phyloP scores from a whole-genome alignment of 306 rosid genomes.

The Pyrus pyrifolia region DNA sequence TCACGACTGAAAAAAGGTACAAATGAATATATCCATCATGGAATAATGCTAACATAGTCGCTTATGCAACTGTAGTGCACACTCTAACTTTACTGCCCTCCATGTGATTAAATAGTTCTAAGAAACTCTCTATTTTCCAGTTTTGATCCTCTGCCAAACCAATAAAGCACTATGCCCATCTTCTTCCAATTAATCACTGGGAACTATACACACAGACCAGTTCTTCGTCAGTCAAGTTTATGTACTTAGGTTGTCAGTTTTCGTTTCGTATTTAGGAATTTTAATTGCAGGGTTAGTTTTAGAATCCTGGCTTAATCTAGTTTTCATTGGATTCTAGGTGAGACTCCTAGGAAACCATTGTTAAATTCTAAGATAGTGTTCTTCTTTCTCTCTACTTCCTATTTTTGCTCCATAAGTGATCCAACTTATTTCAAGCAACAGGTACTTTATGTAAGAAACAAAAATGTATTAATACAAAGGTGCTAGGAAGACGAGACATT shows the following conservation, averaged over 20 bases:
- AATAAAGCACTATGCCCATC: background rate
- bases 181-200: background rate
- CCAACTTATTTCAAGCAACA: background rate
- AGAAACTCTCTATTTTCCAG: background rate
- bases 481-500: background rate
- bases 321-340: background rate
- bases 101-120: background rate
- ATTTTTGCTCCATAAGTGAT: background rate
- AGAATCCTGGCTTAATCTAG: background rate
- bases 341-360: background rate
- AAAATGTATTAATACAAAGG: background rate
- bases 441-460: too few species aligned
- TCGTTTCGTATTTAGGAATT: background rate
- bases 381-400: background rate
- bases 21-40: background rate
- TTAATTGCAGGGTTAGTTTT: background rate
- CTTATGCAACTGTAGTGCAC: too few species aligned
- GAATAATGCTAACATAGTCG: background rate
- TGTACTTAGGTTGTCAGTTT: background rate
- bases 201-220: background rate
- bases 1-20: background rate
- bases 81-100: too few species aligned
- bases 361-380: background rate
- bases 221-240: background rate
- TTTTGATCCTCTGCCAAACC: background rate